Conservation (phyloP, 1,284 basidiomycete species). For the Marasmius sp. region DNA sequence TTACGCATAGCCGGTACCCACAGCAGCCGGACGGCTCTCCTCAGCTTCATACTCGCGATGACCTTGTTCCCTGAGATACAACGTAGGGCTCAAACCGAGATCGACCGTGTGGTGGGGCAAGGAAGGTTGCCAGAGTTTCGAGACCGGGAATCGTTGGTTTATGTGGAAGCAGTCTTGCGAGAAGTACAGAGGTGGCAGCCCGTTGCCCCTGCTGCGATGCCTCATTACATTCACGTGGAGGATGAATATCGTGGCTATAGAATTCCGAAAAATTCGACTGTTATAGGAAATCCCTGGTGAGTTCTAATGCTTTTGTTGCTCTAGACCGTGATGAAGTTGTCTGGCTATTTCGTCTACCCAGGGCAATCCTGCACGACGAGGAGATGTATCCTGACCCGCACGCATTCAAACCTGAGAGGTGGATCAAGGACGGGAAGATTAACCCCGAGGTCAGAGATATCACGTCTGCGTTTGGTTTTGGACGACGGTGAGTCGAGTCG, state of each 20-base stretch:
- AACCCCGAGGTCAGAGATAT: constrained; percentile 2
- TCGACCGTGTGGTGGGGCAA: neutral
- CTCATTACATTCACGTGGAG: neutral
- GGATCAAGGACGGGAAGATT: neutral
- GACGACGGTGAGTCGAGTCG: neutral
- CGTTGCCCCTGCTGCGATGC: neutral
- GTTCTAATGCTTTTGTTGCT: neutral
- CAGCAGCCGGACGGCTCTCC: neutral
- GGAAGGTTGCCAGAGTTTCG: neutral
- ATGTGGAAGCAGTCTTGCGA: neutral
- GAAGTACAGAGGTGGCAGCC: neutral
- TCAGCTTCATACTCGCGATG: neutral
- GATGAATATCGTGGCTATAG: neutral
- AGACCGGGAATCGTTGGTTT: neutral
- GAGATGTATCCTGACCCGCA: constrained; percentile 4
- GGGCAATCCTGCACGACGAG: constrained; percentile 18
- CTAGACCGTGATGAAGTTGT: no score
- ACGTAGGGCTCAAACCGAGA: neutral
- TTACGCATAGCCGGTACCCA: neutral
- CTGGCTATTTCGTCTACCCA: neutral
- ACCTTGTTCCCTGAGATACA: neutral
- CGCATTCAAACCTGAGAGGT: constrained; percentile 6
- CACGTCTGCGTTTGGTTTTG: constrained; percentile 2
- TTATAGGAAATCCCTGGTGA: neutral
- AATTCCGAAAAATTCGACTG: neutral